A percentile compares a stretch with the other conserved stretches of the same genome.
Evolutionary conservation across 257 asterid species (phyloP).

Genomic region (Solanum acaule): DNA sequence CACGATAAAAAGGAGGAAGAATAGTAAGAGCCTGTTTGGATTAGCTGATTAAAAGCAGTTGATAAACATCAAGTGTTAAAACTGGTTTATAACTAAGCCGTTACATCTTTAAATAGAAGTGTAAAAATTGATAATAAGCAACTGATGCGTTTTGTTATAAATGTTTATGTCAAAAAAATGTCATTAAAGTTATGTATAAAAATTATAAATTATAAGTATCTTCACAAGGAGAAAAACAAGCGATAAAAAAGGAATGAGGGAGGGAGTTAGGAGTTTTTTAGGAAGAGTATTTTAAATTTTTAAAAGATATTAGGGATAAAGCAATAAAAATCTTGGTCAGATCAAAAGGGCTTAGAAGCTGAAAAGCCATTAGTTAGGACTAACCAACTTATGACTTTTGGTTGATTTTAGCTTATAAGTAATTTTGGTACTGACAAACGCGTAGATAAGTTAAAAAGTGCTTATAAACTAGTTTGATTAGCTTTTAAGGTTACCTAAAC

Average conservation of each 20-base stretch:
- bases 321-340: background rate
- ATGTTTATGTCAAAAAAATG: background rate
- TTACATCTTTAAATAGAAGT: background rate
- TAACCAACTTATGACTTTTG: background rate
- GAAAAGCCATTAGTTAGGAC: background rate
- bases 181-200: background rate
- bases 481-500: background rate
- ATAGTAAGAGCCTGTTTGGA: background rate
- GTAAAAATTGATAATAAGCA: background rate
- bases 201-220: background rate
- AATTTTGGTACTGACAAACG: background rate
- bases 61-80: background rate
- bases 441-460: background rate
- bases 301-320: background rate
- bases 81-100: background rate
- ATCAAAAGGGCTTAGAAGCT: background rate
- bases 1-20: background rate
- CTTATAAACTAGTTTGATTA: background rate
- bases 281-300: background rate
- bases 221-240: background rate
- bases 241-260: background rate
- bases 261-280: background rate
- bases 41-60: background rate
- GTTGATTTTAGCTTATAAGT: background rate
- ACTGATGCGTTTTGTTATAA: background rate